Evolutionary conservation across 2,329 filamentous ascomycete genomes (phyloP).

Genomic region (Penicillium sp.): DNA sequence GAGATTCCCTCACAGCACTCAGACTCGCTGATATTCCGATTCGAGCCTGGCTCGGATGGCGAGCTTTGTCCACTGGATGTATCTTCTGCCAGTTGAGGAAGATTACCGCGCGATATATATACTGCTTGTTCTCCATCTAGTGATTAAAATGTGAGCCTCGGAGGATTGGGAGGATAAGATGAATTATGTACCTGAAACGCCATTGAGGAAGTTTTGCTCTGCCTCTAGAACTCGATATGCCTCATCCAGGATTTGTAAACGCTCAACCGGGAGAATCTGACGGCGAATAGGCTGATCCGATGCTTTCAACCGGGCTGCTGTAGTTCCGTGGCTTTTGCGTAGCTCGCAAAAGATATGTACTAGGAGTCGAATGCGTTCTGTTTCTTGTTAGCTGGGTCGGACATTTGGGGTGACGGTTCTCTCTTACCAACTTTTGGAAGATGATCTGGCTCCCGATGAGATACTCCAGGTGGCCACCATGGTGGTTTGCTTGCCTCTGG

Average conservation of each 20-base stretch:
- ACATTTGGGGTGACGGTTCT: not conserved
- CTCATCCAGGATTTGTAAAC: slow-evolving; percentile 41
- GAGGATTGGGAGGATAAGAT: too few species aligned
- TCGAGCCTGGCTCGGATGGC: slow-evolving; percentile 12
- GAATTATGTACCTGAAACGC: slow-evolving; percentile 35
- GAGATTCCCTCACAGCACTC: slow-evolving; percentile 4
- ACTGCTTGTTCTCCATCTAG: slow-evolving; percentile 29
- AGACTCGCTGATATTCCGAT: slow-evolving; percentile 7
- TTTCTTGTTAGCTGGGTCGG: not conserved
- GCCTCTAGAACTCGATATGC: slow-evolving; percentile 41
- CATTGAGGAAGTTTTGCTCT: slow-evolving; percentile 40
- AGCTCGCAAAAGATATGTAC: slow-evolving; percentile 43
- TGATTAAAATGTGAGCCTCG: slow-evolving; percentile 1
- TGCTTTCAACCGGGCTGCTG: slow-evolving; percentile 39
- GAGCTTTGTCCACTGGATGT: slow-evolving; percentile 18
- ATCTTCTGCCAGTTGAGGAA: slow-evolving; percentile 26
- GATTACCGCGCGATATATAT: slow-evolving; percentile 29
- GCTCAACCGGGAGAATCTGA: slow-evolving; percentile 37
- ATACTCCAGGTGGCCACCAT: slow-evolving; percentile 38
- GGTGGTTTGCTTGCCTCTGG: slow-evolving; percentile 36
- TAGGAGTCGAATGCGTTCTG: slow-evolving; percentile 42
- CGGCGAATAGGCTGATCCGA: slow-evolving; percentile 42
- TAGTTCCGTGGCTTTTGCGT: slow-evolving; percentile 36
- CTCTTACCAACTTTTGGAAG: slow-evolving; percentile 34
- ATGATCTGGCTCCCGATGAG: slow-evolving; percentile 37